Evolutionary conservation across 208 protist species (phyloP).

Genomic region (Naegleria gruberi): DNA sequence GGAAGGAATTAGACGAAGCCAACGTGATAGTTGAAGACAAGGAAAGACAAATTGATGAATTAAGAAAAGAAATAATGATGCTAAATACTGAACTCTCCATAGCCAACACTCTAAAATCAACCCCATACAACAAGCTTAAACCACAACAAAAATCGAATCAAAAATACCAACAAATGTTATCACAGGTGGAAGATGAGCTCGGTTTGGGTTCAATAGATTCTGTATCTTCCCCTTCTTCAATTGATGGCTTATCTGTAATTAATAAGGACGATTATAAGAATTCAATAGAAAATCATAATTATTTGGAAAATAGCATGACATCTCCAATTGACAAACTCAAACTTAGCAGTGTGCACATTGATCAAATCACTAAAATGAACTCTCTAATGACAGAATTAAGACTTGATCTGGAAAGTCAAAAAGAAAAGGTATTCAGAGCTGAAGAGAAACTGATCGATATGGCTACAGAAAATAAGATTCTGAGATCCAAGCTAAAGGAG

Average conservation of each 20-base stretch:
- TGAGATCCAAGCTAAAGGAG: constrained; percentile 6
- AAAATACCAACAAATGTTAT: neutral
- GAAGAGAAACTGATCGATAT: neutral
- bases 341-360: neutral
- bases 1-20: neutral
- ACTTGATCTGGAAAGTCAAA: neutral
- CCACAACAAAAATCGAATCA: neutral
- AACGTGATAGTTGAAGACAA: neutral
- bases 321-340: neutral
- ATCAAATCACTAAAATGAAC: neutral
- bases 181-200: neutral
- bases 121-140: neutral
- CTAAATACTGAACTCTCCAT: neutral
- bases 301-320: neutral
- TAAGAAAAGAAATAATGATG: neutral
- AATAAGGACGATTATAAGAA: neutral
- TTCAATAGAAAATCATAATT: neutral
- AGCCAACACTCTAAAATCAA: neutral
- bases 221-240: neutral
- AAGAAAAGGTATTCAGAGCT: neutral
- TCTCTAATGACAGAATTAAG: neutral
- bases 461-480: neutral
- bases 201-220: neutral
- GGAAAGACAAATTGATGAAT: neutral
- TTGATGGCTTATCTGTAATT: too few relatives aligned